phyloP scores from a whole-genome alignment of 495 filamentous ascomycete genomes.

The Aspergillus asperescens region DNA sequence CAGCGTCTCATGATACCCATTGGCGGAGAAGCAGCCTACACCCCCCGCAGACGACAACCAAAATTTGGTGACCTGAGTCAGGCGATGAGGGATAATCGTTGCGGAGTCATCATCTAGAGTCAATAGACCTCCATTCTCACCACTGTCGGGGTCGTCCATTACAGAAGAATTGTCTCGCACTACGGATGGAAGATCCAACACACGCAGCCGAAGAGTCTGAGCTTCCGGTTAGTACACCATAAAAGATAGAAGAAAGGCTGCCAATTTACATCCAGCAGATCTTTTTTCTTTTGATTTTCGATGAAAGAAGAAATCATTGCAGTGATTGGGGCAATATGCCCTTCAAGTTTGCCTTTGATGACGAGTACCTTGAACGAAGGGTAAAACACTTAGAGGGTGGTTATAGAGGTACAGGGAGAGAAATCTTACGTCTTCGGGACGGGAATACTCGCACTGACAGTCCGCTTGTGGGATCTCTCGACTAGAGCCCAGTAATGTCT shows the following conservation, averaged over 20 bases:
- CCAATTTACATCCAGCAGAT: constrained; percentile 25
- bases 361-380: constrained; percentile 12
- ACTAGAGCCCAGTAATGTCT: constrained; percentile 2
- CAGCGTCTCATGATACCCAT: constrained; percentile 12
- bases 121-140: constrained; percentile 10
- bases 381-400: background rate
- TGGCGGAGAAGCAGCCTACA: constrained; percentile 15
- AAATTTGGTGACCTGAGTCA: constrained; percentile 10
- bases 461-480: constrained; percentile 1
- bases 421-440: constrained; percentile 14
- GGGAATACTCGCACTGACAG: constrained; percentile 15
- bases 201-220: constrained; percentile 20
- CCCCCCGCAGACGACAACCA: constrained; percentile 19
- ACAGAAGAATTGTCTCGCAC: constrained; percentile 7
- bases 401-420: background rate
- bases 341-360: constrained; percentile 16
- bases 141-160: background rate
- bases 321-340: background rate
- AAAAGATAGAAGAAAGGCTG: background rate
- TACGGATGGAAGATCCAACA: constrained; percentile 9
- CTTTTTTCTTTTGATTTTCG: constrained; percentile 20
- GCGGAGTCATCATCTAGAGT: constrained; percentile 10
- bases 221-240: background rate
- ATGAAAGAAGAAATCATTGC: constrained; percentile 17
- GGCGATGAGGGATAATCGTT: constrained; percentile 10